Evolutionary conservation across 768 basidiomycete genomes (phyloP).

Genomic region (Favolaschia claudopus): DNA sequence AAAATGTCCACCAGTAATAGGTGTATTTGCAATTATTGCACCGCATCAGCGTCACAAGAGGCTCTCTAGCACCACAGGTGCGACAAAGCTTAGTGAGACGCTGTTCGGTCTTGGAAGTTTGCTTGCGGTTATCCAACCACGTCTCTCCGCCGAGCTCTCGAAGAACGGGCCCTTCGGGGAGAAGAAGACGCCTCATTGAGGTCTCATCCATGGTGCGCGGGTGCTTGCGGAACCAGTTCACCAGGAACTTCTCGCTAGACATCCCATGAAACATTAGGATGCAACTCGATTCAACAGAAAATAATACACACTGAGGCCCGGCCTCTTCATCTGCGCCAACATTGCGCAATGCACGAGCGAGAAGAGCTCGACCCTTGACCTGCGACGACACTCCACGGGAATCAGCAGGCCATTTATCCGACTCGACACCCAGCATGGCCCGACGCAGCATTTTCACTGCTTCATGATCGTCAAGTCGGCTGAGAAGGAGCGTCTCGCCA

Average conservation of each 20-base stretch:
- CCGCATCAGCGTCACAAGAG: conserved; percentile 22
- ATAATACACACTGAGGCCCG: conserved; percentile 18
- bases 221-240: conserved; percentile 32
- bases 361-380: not conserved
- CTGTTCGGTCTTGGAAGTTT: conserved; percentile 23
- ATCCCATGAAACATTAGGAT: not conserved
- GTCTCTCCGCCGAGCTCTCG: conserved; percentile 24
- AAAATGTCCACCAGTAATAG: conserved; percentile 34
- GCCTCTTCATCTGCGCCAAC: conserved; percentile 19
- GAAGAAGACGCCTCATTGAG: not conserved
- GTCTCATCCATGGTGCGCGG: conserved; percentile 3
- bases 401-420: not conserved
- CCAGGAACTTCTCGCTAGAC: conserved; percentile 19
- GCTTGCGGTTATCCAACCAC: conserved; percentile 26
- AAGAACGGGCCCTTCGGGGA: conserved; percentile 23
- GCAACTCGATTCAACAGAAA: not conserved
- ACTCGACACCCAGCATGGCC: conserved; percentile 9
- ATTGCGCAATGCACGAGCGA: conserved; percentile 16
- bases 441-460: conserved; percentile 10
- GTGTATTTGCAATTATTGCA: conserved; percentile 33
- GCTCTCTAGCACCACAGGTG: conserved; percentile 26
- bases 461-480: not conserved
- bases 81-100: conserved; percentile 24
- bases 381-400: not conserved
- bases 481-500: conserved; percentile 6